Evolutionary conservation across 371 early-diverging fungal genomes (phyloP), one percentile per base, ranked within the genome.

Genomic region (Syncephalastrum racemosum): DNA sequence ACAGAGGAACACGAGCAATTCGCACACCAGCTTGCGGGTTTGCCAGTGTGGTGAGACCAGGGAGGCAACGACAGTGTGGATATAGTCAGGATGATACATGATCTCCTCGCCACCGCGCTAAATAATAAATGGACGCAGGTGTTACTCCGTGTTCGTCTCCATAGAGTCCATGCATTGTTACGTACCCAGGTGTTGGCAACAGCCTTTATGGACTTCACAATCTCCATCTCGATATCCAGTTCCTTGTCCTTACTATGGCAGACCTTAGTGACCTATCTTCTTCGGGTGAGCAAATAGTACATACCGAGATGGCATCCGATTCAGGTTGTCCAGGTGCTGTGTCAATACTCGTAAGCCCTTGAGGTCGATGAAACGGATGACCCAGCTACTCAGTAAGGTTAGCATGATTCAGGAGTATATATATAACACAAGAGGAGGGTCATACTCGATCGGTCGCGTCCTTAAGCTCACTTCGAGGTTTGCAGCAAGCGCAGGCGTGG

Each of bases 61-160:
- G 16, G 91, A 90, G 46, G 84, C 83, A 18, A 83, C 82, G 36
- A 90, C 70, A 8, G 80, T 73, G 27, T 81, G 75, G 12, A 88
- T 81, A 48, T 82, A 83, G 13, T 65, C 59, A 0, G 86, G 79
- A 53, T 82, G 67, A 19, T 77, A 66, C 50, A 90, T 66, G 23
- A 85, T 86, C 59, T 89, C 90, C 42, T 82, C 82, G 1, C 84
- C 83, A 41, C 90, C 91, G 79, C 86, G 87, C 67, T 84, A 70
- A 22, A 51, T 39, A 15, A 47, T 54, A 23, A 47, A 42, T 44
- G 20, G 36, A 19, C 10, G 10, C 36, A 31, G 36, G 12, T 12
- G 36, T 31, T 31, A 31, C 36, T 31, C 36, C 36, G 36, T 31
- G 36, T 31, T 31, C 36, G 36, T 31, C 36, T 31, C 36, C 36